A percentile compares a stretch with the other conserved stretches of the same genome.
phyloP scores from a whole-genome alignment of 345 rosid genomes.

The Hypericum androsaemum region DNA sequence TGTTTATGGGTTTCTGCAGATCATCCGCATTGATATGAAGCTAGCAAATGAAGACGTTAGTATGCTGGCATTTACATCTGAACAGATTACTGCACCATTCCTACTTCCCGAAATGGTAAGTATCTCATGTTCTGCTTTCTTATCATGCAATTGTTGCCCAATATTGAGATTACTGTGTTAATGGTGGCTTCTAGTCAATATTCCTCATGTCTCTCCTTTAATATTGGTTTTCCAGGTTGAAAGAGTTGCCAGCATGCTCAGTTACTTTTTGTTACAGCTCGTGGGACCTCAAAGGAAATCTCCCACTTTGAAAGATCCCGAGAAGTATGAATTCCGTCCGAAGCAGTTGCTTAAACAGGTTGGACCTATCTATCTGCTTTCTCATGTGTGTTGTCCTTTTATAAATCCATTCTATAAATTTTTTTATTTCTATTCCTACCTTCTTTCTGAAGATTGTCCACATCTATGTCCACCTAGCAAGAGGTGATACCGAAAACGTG shows the following conservation, averaged over 20 bases:
- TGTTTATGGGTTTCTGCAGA: slow-evolving; percentile 34
- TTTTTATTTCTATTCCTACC: no score
- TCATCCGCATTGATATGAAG: slow-evolving; percentile 89
- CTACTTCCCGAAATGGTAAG: slow-evolving; percentile 98
- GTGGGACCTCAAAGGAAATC: slow-evolving; percentile 2
- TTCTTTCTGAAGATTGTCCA: slow-evolving; percentile 49
- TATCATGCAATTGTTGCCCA: no score
- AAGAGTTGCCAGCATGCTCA: slow-evolving; percentile 96
- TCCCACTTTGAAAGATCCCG: background rate
- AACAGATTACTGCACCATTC: slow-evolving; percentile 91
- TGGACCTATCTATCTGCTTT: background rate
- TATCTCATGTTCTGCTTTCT: background rate
- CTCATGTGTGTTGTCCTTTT: background rate
- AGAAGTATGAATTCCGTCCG: background rate
- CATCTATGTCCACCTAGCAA: slow-evolving; percentile 81
- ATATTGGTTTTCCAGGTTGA: slow-evolving; percentile 49
- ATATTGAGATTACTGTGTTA: no score
- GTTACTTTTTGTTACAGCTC: slow-evolving; percentile 56
- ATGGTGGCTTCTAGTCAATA: no score
- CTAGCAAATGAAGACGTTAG: slow-evolving; percentile 96
- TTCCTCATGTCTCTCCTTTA: background rate
- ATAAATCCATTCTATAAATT: no score
- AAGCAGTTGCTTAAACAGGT: background rate
- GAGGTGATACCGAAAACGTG: slow-evolving; percentile 67
- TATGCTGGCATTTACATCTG: slow-evolving; percentile 88